Conservation (phyloP, 495 filamentous ascomycete species). For the Annulohypoxylon maeteangense region DNA sequence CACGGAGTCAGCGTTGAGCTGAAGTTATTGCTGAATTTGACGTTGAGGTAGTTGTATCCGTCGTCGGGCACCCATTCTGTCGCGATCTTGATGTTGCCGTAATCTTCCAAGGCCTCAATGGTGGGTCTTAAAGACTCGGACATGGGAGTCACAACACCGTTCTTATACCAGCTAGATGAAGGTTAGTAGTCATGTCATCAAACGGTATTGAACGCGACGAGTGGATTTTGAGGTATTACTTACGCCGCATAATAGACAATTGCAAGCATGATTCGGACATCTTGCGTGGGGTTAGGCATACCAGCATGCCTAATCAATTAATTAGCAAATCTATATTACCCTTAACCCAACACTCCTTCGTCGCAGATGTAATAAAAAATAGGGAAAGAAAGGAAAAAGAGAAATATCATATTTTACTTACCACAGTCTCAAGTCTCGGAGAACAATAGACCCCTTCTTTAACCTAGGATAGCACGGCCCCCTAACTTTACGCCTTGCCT, state of each 20-base stretch:
- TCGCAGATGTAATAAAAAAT: too few species aligned
- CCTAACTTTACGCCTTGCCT: not conserved
- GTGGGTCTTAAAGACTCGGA: not conserved
- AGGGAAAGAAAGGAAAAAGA: not conserved
- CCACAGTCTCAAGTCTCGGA: conserved; percentile 1
- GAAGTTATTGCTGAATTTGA: conserved; percentile 2
- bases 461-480: conserved; percentile 4
- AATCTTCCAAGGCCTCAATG: not conserved
- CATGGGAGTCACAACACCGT: not conserved
- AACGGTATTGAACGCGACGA: not conserved
- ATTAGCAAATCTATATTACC: not conserved
- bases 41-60: conserved; percentile 1
- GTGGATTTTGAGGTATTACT: not conserved
- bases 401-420: not conserved
- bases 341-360: not conserved
- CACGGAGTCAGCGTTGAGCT: not conserved
- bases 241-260: conserved; percentile 5
- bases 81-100: conserved; percentile 1
- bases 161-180: conserved; percentile 1
- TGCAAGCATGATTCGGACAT: conserved; percentile 9
- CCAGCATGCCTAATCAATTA: not conserved
- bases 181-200: not conserved
- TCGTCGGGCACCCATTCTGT: not conserved
- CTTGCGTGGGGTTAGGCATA: not conserved
- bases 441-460: conserved; percentile 1